Base-by-base conservation (phyloP, 1,284 basidiomycete species). In the Irpex rosettiformis region DNA sequence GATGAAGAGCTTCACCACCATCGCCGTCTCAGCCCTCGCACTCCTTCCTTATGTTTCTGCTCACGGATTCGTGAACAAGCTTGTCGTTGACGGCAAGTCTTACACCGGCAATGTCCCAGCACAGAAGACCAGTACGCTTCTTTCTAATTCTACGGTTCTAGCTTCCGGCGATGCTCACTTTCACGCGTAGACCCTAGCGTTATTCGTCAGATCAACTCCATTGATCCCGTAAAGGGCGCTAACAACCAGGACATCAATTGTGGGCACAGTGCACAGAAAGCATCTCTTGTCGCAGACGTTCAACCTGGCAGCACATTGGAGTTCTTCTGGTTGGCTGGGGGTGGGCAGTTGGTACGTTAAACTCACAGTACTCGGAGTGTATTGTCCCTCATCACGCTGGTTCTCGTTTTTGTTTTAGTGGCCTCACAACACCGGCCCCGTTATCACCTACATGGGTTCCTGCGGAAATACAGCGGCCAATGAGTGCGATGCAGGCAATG, bases 361-460 rank as follows among this genome's bases (percentile, higher is more conserved):
- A 16, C 18, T 47, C 27, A 22, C 7, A 47, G 30, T 11, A 27
- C 13, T n/a, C 18, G 16, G 33, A 16, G n/a, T 3, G 33, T 3
- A 37, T 37, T 10, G n/a, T 13, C n/a, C 11, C 33, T 37, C 11
- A 37, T 11, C 11, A 3, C n/a, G 33, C 11, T 37, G 11, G 33
- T 16, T 13, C 11, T n/a, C n/a, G n/a, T n/a, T n/a, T n/a, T n/a
- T n/a, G 33, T 3, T 37, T 10, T 63, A 78, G 87, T 66, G 85
- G 70, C 63, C 61, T 6, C 70, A 71, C 61, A 65, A 68, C 49
- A 62, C 75, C 22, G 88, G 88, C 8, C 88, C 88, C 1, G 71
- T 90, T 67, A 72, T 90, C 69, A 86, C 83, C 40, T 91, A 91
- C 70, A 78, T 91, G 79, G 80, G 87, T 0, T 75, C 78, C 22